phyloP scores from a whole-genome alignment of 345 rosid genomes.

The Hypericum androsaemum region DNA sequence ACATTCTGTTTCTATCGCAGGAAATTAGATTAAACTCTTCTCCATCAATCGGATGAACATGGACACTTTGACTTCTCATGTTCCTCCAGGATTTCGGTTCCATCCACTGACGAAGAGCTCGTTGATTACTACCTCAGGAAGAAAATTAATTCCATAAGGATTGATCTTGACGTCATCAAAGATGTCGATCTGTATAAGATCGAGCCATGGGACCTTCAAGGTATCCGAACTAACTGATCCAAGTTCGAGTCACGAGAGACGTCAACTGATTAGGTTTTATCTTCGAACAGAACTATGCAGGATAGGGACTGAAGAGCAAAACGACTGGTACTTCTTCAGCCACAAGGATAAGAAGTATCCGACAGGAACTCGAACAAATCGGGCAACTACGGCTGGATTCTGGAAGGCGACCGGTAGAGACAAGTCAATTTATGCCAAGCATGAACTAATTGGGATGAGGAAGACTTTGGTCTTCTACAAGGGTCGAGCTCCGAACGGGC shows the following conservation, averaged over 20 bases:
- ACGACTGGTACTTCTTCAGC: constrained; percentile 32
- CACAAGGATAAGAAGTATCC: constrained; percentile 35
- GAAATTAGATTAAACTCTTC: constrained; percentile 8
- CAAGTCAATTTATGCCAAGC: constrained; percentile 23
- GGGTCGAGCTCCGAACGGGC: constrained; percentile 32
- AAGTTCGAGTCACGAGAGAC: too few species aligned
- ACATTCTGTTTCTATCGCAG: constrained; percentile 14
- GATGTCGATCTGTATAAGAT: constrained; percentile 30
- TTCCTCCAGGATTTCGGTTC: constrained; percentile 32
- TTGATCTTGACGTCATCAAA: constrained; percentile 28
- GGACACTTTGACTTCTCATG: constrained; percentile 14
- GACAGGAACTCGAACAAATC: constrained; percentile 30
- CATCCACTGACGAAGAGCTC: constrained; percentile 32
- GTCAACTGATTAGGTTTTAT: not conserved
- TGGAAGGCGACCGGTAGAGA: constrained; percentile 35
- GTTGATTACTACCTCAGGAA: constrained; percentile 29
- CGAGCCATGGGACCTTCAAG: constrained; percentile 36
- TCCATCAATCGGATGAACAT: constrained; percentile 3
- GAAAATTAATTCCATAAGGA: constrained; percentile 18
- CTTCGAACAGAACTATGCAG: constrained; percentile 16
- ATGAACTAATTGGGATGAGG: constrained; percentile 28
- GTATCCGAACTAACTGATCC: constrained; percentile 1
- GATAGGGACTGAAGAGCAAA: constrained; percentile 21
- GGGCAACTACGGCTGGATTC: constrained; percentile 30
- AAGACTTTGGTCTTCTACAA: constrained; percentile 29